phyloP scores from a whole-genome alignment of 257 asterid species.

The Ocimum tenuiflorum region DNA sequence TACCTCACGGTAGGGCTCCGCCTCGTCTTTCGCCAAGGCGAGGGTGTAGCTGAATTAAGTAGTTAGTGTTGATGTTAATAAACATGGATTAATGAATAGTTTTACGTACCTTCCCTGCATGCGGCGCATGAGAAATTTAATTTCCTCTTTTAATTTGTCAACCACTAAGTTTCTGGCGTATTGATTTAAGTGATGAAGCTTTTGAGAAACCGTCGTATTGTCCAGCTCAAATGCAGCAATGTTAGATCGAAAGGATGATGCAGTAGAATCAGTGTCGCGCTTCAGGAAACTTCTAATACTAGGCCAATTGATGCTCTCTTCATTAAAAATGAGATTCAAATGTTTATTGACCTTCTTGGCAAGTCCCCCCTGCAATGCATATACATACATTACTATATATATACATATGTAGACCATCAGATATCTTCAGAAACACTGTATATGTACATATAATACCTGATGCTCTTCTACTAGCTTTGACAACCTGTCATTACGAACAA shows the following conservation, averaged over 20 bases:
- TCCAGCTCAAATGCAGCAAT: slow-evolving; percentile 22
- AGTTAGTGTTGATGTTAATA: no score
- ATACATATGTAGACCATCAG: no score
- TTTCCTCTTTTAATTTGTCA: background rate
- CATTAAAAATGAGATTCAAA: slow-evolving; percentile 43
- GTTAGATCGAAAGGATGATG: slow-evolving; percentile 33
- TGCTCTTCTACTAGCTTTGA: background rate
- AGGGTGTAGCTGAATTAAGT: no score
- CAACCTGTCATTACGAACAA: background rate
- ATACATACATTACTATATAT: no score
- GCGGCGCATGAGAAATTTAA: background rate
- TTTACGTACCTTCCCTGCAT: background rate
- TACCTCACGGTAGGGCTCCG: no score
- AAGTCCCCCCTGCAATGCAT: slow-evolving; percentile 38
- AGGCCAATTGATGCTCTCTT: slow-evolving; percentile 47
- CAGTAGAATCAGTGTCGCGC: slow-evolving; percentile 37
- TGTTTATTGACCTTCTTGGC: slow-evolving; percentile 34
- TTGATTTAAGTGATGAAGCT: background rate
- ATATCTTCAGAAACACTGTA: no score
- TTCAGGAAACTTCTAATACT: slow-evolving; percentile 44
- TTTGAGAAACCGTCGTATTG: background rate
- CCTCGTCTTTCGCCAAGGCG: no score
- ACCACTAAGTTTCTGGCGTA: background rate
- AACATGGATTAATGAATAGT: no score
- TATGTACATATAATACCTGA: slow-evolving; percentile 29